These are phyloP conservation scores for Leccinum subrobustum DNA, from an alignment of 1,284 basidiomycete species.

Conservation along the genomic window DNA sequence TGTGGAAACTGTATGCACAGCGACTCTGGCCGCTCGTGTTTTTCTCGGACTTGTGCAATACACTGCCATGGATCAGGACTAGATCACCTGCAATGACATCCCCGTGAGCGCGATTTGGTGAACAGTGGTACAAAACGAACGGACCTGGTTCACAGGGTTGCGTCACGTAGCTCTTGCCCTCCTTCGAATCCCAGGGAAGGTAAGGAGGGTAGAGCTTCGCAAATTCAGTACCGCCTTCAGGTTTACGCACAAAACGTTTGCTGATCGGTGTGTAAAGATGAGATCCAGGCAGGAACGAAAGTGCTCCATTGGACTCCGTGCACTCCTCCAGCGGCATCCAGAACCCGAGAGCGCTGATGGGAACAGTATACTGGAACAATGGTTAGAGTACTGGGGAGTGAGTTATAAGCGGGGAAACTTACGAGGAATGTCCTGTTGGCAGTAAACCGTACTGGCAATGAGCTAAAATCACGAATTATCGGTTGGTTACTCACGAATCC, in stretches of 20 bases:
- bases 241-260: conserved; percentile 81
- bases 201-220: conserved; percentile 51
- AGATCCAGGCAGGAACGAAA: conserved; percentile 91
- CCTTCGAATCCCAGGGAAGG: conserved; percentile 30
- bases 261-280: conserved; percentile 72
- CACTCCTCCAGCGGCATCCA: conserved; percentile 95
- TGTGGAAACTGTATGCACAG: conserved; percentile 94
- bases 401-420: conserved; percentile 18
- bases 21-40: conserved; percentile 74
- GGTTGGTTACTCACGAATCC: conserved; percentile 63
- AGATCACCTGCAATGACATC: conserved; percentile 58
- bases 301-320: conserved; percentile 80
- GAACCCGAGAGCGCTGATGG: conserved; percentile 88
- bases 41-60: conserved; percentile 85
- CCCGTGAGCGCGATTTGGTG: not conserved
- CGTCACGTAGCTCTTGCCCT: conserved; percentile 55
- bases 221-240: conserved; percentile 77
- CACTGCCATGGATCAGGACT: conserved; percentile 87
- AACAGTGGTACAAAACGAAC: conserved; percentile 5
- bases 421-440: conserved; percentile 69
- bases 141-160: conserved; percentile 78
- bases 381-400: not conserved
- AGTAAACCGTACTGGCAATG: conserved; percentile 2
- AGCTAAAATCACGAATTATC: not conserved
- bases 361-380: conserved; percentile 77